Base-by-base conservation (phyloP, 306 rosid species). In the Comarum palustre region DNA sequence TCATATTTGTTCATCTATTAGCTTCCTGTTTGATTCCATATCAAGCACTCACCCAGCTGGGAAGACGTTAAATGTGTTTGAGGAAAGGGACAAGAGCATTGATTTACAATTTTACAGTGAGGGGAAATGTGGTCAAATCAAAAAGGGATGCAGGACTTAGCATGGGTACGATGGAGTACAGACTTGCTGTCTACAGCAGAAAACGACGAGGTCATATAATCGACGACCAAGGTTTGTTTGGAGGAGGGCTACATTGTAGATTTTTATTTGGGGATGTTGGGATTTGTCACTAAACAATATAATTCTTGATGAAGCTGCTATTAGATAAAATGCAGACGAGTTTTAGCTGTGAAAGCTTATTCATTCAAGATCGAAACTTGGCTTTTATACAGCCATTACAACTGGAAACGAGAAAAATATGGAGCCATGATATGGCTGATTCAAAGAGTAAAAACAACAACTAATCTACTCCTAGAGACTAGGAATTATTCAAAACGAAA, bases 1-100 rank as follows among this genome's bases (percentile, higher is more conserved):
- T 41, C 24, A 36, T 66, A 32, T 17, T 48, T 77, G 64, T 60
- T 69, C 22, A 19, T 67, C 67, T 48, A 38, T 38, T 71, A 50
- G 46, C 66, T 38, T 65, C 66, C 6, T 70, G 41, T 51, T 25
- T 29, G 22, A 16, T 61, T 38, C 39, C 36, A 36, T 42, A 12
- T 2, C 24, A 20, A 32, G 62, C 34, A 12, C 43, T 3, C 14
- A 1, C 32, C 12, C 63, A 51, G 47, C 34, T 19, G 22, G 41
- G 34, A 2, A 19, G 19, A 27, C 25, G 20, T 69, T 11, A 69
- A 34, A 36, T 36, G 41, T 32, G 57, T 50, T 51, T 41, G 43
- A 71, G 29, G 31, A 36, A 19, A 46, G 43, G 20, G 17, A 20
- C 25, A 46, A 31, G 54, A 14, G 38, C 71, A 43, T 25, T 66